Conservation (phyloP, 2,329 filamentous ascomycete genomes). For the Alternaria atra region DNA sequence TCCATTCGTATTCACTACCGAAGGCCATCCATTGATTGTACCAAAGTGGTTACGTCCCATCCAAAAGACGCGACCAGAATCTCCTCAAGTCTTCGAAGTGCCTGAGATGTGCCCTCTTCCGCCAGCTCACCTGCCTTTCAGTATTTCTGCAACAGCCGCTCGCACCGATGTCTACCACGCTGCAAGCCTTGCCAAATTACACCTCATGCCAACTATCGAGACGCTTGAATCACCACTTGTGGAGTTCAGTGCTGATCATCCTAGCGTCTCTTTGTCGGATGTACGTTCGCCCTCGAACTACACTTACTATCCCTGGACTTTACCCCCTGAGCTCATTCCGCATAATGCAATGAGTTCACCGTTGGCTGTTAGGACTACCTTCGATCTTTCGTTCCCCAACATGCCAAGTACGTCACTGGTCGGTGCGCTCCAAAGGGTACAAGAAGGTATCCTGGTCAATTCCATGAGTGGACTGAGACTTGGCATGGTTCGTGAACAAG, state of each 20-base stretch:
- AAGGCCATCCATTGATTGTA: conserved; percentile 91
- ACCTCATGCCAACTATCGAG: conserved; percentile 70
- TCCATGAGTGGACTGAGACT: conserved; percentile 69
- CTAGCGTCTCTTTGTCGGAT: conserved; percentile 64
- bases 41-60: conserved; percentile 59
- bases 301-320: conserved; percentile 91
- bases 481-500: conserved; percentile 72
- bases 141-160: conserved; percentile 80
- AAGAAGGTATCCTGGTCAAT: conserved; percentile 68
- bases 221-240: conserved; percentile 67
- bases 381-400: conserved; percentile 73
- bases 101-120: conserved; percentile 72
- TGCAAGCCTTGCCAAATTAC: conserved; percentile 81
- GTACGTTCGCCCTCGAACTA: conserved; percentile 74
- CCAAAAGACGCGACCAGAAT: conserved; percentile 7
- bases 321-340: conserved; percentile 79
- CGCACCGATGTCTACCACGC: conserved; percentile 87
- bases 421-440: conserved; percentile 64
- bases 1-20: conserved; percentile 92
- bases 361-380: conserved; percentile 74
- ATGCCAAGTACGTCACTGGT: conserved; percentile 60
- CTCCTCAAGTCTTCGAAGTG: conserved; percentile 25
- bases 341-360: conserved; percentile 78
- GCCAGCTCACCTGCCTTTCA: conserved; percentile 68
- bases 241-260: conserved; percentile 62